Evolutionary conservation across 495 filamentous ascomycete genomes (phyloP).

Genomic region (Rhypophila decipiens): DNA sequence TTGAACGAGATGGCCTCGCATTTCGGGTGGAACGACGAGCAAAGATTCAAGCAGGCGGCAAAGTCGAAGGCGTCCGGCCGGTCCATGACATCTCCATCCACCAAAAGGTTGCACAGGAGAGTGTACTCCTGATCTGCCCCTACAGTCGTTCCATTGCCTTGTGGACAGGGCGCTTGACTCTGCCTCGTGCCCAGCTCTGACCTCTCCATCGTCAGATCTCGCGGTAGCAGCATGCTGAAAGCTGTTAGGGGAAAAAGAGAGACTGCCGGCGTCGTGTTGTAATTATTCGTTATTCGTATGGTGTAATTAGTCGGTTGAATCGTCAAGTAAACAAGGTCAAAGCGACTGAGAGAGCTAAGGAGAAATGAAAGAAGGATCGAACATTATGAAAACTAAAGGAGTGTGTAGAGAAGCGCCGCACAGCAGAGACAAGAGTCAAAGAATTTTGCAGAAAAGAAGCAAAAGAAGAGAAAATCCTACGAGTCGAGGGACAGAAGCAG

Average conservation of each 20-base stretch:
- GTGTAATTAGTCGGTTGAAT: background rate
- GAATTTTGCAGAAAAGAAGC: conserved; percentile 10
- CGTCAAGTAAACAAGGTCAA: background rate
- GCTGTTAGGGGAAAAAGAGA: background rate
- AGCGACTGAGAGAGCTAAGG: background rate
- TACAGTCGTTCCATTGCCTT: conserved; percentile 25
- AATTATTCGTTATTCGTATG: background rate
- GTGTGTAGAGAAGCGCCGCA: conserved; percentile 2
- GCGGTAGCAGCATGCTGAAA: conserved; percentile 10
- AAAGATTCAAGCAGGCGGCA: conserved; percentile 22
- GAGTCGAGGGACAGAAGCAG: background rate
- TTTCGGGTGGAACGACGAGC: conserved; percentile 27
- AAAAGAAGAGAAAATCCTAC: background rate
- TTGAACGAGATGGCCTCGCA: conserved; percentile 27
- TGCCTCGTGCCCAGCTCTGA: conserved; percentile 1
- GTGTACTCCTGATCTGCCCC: conserved; percentile 26
- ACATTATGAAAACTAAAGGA: conserved; percentile 12
- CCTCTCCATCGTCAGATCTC: conserved; percentile 1
- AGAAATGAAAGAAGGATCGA: conserved; percentile 8
- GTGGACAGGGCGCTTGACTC: conserved; percentile 19
- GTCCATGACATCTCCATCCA: conserved; percentile 20
- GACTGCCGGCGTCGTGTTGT: background rate
- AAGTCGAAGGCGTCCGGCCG: conserved; percentile 19
- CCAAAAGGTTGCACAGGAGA: conserved; percentile 24
- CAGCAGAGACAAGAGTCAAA: conserved; percentile 9